Percentiles rank a stretch among this genome's conserved stretches.
Conservation (phyloP, 2,329 filamentous ascomycete genomes). For the Diaporthe vexans region DNA sequence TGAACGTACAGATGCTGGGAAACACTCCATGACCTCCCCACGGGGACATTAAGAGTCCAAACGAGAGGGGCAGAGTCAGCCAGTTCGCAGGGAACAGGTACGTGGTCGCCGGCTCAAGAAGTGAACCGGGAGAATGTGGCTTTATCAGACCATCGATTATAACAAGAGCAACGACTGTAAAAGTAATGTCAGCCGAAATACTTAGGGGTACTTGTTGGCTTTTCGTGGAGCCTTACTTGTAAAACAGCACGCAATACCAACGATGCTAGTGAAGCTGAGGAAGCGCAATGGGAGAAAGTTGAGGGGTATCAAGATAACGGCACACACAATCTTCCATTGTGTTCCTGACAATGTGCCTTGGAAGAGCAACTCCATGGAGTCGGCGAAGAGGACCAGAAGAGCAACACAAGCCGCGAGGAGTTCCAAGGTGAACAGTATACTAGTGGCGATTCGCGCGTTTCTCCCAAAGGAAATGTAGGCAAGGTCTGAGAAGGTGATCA, state of each 20-base stretch:
- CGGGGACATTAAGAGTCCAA: slow-evolving; percentile 88
- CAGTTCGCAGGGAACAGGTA: slow-evolving; percentile 89
- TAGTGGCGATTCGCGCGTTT: slow-evolving; percentile 84
- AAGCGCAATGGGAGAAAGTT: slow-evolving; percentile 87
- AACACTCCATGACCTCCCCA: slow-evolving; percentile 79
- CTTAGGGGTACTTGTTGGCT: too few species aligned
- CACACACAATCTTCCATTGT: slow-evolving; percentile 89
- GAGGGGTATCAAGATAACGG: slow-evolving; percentile 82
- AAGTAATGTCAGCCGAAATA: slow-evolving; percentile 29
- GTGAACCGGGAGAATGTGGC: slow-evolving; percentile 81
- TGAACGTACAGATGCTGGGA: slow-evolving; percentile 72
- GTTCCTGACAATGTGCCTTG: slow-evolving; percentile 75
- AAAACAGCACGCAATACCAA: slow-evolving; percentile 93
- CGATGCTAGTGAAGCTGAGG: slow-evolving; percentile 89
- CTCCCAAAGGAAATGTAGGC: slow-evolving; percentile 92
- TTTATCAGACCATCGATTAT: slow-evolving; percentile 91
- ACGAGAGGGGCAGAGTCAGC: slow-evolving; percentile 87
- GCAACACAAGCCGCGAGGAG: slow-evolving; percentile 91
- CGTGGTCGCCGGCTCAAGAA: slow-evolving; percentile 83
- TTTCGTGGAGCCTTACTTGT: slow-evolving; percentile 74
- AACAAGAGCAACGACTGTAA: slow-evolving; percentile 83
- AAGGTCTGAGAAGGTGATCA: slow-evolving; percentile 95
- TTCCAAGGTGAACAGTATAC: slow-evolving; percentile 89
- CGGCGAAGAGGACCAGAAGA: slow-evolving; percentile 91
- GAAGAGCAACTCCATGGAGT: slow-evolving; percentile 85